Evolutionary conservation across 1,284 basidiomycete species (phyloP), one percentile per base, ranked within the genome.

Genomic region (Naganishia cerealis): DNA sequence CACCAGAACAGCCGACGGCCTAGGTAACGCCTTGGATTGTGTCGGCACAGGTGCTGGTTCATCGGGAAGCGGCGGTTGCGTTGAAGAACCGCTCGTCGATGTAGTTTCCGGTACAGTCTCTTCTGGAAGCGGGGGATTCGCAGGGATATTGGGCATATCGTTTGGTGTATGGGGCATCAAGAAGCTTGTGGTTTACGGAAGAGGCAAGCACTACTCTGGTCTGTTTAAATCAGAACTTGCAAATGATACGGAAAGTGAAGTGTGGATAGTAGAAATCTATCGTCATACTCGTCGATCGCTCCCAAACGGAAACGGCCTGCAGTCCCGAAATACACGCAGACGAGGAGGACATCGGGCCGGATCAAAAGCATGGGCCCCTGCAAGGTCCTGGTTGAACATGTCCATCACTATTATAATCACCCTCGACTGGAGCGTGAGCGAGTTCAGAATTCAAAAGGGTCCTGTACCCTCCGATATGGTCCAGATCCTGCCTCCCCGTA

Each of bases 41-140:
- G 46, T 43, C 2, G 67, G 57, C 9, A 57, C 21, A 4, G 68
- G 68, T 7, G 67, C 66, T n/a, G 68, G 65, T 50, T 71, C 71
- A 15, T 48, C 46, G 12, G 70, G 70, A 3, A 71, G 57, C 7
- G 67, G 66, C 3, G 67, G 68, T 46, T 68, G 65, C 21, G n/a
- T 29, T 0, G 65, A 56, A 0, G 68, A 26, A 15, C 67, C n/a
- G 24, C 16, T 15, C 26, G 9, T 50, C 21, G 21, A 50, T 8
- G 46, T 24, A 8, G n/a, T 21, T 50, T 5, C 46, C 13, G 46
- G n/a, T 9, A 50, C 16, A 55, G 67, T 46, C 52, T 58, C 62
- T 50, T 53, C 62, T 33, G 65, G 62, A 46, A 67, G 66, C 48
- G 65, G 43, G 46, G 56, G 43, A n/a, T 21, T 57, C 12, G 55